A percentile compares a stretch with the other conserved stretches of the same genome.
phyloP scores from a whole-genome alignment of 495 filamentous ascomycete species.

The Podospora appendiculata region DNA sequence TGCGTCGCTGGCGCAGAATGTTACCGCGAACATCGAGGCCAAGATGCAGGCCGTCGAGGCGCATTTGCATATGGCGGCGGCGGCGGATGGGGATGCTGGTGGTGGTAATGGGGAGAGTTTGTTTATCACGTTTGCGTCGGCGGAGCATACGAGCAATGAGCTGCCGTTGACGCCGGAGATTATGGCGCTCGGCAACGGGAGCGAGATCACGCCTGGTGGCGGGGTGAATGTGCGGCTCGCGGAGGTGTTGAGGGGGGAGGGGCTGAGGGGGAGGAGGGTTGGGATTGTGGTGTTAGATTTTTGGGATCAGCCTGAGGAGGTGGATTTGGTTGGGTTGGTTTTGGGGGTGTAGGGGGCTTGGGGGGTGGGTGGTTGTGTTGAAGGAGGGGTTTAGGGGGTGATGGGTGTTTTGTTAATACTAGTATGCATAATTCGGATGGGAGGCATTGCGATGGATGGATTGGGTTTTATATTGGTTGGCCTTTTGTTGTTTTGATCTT shows the following conservation, averaged over 20 bases:
- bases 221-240: conserved; percentile 56
- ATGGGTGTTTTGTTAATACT: no score
- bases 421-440: no score
- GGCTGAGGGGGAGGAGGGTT: conserved; percentile 64
- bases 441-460: no score
- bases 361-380: no score
- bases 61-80: conserved; percentile 44
- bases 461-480: no score
- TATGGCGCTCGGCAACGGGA: conserved; percentile 25
- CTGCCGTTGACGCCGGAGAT: conserved; percentile 38
- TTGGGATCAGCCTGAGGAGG: conserved; percentile 33
- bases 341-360: not conserved
- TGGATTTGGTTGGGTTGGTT: conserved; percentile 5
- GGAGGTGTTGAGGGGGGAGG: conserved; percentile 54
- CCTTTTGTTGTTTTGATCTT: no score
- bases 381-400: no score
- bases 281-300: conserved; percentile 54
- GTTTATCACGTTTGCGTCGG: conserved; percentile 44
- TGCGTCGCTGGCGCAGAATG: conserved; percentile 37
- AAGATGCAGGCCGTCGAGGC: conserved; percentile 61
- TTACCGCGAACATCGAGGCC: conserved; percentile 35
- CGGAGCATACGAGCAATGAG: conserved; percentile 31
- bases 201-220: not conserved
- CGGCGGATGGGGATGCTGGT: not conserved
- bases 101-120: conserved; percentile 20